Conservation (phyloP, 805 yeast genomes). For the Spathaspora passalidarum region DNA sequence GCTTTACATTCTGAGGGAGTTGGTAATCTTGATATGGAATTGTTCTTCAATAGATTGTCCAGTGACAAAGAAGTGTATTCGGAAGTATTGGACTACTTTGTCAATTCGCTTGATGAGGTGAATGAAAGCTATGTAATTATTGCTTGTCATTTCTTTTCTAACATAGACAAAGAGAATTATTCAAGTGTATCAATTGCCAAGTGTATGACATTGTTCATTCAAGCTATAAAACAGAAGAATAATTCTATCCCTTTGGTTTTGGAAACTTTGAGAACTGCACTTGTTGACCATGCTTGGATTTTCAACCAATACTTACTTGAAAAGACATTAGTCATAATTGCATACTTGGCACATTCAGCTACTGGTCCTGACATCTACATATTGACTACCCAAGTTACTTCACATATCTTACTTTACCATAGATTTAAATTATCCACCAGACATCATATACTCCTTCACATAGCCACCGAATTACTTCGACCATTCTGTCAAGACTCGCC, state of each 20-base stretch:
- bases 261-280: conserved; percentile 31
- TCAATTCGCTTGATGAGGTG: conserved; percentile 15
- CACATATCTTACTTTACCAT: conserved; percentile 63
- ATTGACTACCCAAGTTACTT: conserved; percentile 46
- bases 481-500: conserved; percentile 28
- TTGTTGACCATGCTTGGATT: conserved; percentile 51
- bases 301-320: conserved; percentile 69
- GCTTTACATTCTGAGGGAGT: conserved; percentile 6
- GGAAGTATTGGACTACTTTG: conserved; percentile 11
- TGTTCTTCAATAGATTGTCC: conserved; percentile 9
- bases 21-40: conserved; percentile 2
- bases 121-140: conserved; percentile 13
- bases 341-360: conserved; percentile 13
- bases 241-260: conserved; percentile 12
- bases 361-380: conserved; percentile 30
- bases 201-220: conserved; percentile 19
- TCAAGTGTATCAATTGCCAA: neutral
- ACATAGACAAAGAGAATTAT: conserved; percentile 12
- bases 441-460: conserved; percentile 59
- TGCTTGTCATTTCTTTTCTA: conserved; percentile 14
- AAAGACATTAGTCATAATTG: conserved; percentile 40
- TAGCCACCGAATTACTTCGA: conserved; percentile 50
- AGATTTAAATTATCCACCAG: conserved; percentile 69
- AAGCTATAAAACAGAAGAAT: conserved; percentile 14
- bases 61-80: conserved; percentile 9